Percentiles rank a stretch among this genome's conserved stretches.
phyloP scores from a whole-genome alignment of 257 asterid genomes.

The Plectranthus barbatus region DNA sequence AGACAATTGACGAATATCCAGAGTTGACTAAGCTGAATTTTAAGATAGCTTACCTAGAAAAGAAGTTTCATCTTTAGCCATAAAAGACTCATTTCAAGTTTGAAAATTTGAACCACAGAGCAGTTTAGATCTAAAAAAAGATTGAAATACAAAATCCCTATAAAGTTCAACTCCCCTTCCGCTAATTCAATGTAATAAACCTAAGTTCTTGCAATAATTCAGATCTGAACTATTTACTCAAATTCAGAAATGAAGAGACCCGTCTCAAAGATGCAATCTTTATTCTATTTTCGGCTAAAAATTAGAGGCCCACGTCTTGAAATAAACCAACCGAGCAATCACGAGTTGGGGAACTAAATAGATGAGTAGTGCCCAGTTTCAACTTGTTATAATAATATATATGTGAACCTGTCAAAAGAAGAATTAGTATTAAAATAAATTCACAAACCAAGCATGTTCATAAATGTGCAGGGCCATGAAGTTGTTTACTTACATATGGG shows the following conservation, averaged over 20 bases:
- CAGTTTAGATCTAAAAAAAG: slow-evolving; percentile 41
- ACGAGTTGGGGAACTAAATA: not conserved
- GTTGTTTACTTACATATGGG: too few relatives aligned
- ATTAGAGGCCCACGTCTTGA: slow-evolving; percentile 9
- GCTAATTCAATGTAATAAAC: slow-evolving; percentile 13
- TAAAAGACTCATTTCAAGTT: too few relatives aligned
- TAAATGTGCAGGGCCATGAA: too few relatives aligned
- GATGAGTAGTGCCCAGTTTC: slow-evolving; percentile 14
- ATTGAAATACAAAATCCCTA: not conserved
- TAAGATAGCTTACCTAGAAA: too few relatives aligned
- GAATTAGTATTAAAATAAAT: not conserved
- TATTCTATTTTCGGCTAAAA: slow-evolving; percentile 9
- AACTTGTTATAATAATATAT: not conserved
- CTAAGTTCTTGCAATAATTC: slow-evolving; percentile 18
- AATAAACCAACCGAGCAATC: not conserved
- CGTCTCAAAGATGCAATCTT: slow-evolving; percentile 18
- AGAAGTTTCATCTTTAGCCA: slow-evolving; percentile 8
- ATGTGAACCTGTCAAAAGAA: slow-evolving; percentile 4
- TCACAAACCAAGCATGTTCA: too few relatives aligned
- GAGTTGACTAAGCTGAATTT: too few relatives aligned
- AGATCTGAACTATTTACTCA: slow-evolving; percentile 57
- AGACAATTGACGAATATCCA: too few relatives aligned
- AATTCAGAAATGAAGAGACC: slow-evolving; percentile 2
- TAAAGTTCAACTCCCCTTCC: not conserved
- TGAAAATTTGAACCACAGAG: slow-evolving; percentile 9